Conservation (phyloP, 2,329 filamentous ascomycete species). For the Hypoxylon sp. region DNA sequence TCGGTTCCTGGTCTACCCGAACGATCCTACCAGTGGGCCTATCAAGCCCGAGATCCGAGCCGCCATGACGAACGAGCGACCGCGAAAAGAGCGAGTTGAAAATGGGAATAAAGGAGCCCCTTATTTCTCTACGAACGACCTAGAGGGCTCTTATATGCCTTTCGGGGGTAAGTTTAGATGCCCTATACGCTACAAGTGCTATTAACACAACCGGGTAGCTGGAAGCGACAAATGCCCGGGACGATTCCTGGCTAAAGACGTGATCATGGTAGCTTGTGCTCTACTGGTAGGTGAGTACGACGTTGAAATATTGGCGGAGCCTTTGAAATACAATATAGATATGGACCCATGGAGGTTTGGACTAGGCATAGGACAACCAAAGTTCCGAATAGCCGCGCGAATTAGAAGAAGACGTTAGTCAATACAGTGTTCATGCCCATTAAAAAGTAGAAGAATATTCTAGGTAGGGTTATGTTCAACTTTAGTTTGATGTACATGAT, state of each 20-base stretch:
- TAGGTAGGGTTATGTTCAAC: too few species aligned
- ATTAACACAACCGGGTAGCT: background rate
- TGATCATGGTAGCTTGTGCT: slow-evolving; percentile 36
- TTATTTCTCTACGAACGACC: background rate
- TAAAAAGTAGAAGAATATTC: too few species aligned
- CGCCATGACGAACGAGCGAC: too few species aligned
- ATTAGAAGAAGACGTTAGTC: background rate
- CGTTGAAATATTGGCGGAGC: background rate
- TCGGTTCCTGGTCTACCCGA: slow-evolving; percentile 38
- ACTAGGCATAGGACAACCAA: background rate
- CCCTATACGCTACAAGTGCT: background rate
- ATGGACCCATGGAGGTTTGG: slow-evolving; percentile 1
- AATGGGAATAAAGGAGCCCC: background rate
- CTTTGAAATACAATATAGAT: background rate
- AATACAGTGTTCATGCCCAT: too few species aligned
- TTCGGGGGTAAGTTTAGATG: background rate
- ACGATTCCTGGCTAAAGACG: background rate
- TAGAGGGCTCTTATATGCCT: background rate
- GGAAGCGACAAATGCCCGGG: background rate
- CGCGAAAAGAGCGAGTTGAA: too few species aligned
- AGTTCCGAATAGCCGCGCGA: background rate
- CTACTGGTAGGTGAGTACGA: background rate
- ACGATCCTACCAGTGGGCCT: slow-evolving; percentile 35
- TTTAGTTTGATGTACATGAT: too few species aligned
- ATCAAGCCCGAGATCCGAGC: too few species aligned